Evolutionary conservation across 1,139 yeast genomes (phyloP), one percentile per base, ranked within the genome.

Genomic region (Pichia sorboxylosa): DNA sequence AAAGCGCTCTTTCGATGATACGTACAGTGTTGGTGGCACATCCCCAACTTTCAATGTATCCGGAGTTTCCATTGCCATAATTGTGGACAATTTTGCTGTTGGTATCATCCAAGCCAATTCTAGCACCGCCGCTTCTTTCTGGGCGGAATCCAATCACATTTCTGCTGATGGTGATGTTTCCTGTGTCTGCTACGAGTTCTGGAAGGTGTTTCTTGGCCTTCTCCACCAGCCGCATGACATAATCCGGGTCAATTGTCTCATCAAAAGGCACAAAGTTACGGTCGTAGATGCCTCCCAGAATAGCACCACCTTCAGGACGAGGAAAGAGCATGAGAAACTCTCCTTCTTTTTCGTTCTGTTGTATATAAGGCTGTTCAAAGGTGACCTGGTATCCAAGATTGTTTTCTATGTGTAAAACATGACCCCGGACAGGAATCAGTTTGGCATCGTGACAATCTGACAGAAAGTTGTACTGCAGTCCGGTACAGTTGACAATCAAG

Each of bases 131-230:
- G 9, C 52, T 57, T 41, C 74, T 49, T 26, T 53, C 62, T 3
- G 75, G 74, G 31, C 75, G 53, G 32, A 66, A 63, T 0, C 74
- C 74, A 20, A 67, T 63, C 31, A 55, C 55, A 9, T 64, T 66
- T 20, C 49, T 47, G 2, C 64, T 51, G 13, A 67, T 43, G 31
- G 62, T 65, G 14, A 63, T 16, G n/a, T 35, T 41, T 9, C 17
- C 17, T 2, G 43, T 31, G 7, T 31, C 31, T 13, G 57, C 40
- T 8, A 32, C 17, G 27, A 69, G 46, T 31, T 65, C 68, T 0
- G 74, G 73, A 1, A 61, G 55, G 39, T 57, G 59, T 29, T 48
- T 52, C 7, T 45, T 37, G 1, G 72, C 72, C 33, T 68, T 49
- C 13, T 42, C 46, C 9, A 58, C 38, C 8, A 65, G 51, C 27